phyloP scores from a whole-genome alignment of 2,329 filamentous ascomycete species.

The Fusarium sp. region DNA sequence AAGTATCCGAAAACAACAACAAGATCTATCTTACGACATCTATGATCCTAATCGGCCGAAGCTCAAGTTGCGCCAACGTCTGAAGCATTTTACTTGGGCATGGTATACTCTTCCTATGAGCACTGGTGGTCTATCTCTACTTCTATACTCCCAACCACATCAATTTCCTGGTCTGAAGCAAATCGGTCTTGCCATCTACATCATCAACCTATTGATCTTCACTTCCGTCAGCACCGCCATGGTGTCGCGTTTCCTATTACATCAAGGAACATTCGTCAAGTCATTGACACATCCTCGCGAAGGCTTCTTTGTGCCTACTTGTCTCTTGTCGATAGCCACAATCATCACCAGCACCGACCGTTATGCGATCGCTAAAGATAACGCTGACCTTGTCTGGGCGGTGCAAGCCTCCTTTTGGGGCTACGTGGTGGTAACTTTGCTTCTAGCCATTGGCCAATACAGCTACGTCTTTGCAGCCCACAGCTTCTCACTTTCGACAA shows the following conservation, averaged over 20 bases:
- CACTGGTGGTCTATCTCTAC: slow-evolving; percentile 74
- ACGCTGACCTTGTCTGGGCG: slow-evolving; percentile 64
- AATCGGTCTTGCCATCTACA: slow-evolving; percentile 74
- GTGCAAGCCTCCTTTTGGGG: slow-evolving; percentile 76
- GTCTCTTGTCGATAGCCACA: slow-evolving; percentile 74
- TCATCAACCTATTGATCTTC: slow-evolving; percentile 75
- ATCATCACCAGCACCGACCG: slow-evolving; percentile 73
- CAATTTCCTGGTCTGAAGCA: slow-evolving; percentile 70
- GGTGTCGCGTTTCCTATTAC: slow-evolving; percentile 69
- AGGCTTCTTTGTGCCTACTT: slow-evolving; percentile 77
- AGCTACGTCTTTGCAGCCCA: slow-evolving; percentile 71
- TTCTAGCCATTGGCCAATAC: slow-evolving; percentile 73
- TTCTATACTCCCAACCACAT: slow-evolving; percentile 72
- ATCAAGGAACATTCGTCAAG: slow-evolving; percentile 62
- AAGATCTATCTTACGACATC: slow-evolving; percentile 16
- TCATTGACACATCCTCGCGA: slow-evolving; percentile 73
- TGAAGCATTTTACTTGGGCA: slow-evolving; percentile 74
- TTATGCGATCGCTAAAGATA: slow-evolving; percentile 70
- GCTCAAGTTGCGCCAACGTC: slow-evolving; percentile 55
- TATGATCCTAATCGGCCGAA: slow-evolving; percentile 44
- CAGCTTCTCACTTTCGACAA: slow-evolving; percentile 69
- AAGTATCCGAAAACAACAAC: neutral
- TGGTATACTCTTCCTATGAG: slow-evolving; percentile 83
- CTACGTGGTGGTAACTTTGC: slow-evolving; percentile 69
- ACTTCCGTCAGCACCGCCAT: slow-evolving; percentile 63